A percentile compares a stretch with the other conserved stretches of the same genome.
phyloP scores from a whole-genome alignment of 1,284 basidiomycete genomes.

The Veloporphyrellus conicus region DNA sequence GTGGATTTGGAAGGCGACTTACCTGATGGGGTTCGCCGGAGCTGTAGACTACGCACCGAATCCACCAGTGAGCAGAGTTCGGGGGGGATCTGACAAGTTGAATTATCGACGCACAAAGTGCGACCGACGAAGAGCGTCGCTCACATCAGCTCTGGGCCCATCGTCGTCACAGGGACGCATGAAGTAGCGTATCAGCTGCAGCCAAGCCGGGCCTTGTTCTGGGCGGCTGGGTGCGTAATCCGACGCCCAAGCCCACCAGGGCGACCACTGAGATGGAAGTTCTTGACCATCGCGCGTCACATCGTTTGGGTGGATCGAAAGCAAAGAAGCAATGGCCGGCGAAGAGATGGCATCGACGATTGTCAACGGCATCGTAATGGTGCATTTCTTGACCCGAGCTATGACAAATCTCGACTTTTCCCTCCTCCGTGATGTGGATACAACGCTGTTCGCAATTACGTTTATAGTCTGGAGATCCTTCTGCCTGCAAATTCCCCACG shows the following conservation, averaged over 20 bases:
- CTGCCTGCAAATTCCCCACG: background rate
- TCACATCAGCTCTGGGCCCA: slow-evolving; percentile 13
- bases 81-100: slow-evolving; percentile 23
- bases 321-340: slow-evolving; percentile 19
- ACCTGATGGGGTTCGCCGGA: slow-evolving; percentile 24
- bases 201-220: slow-evolving; percentile 21
- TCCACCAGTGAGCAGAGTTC: slow-evolving; percentile 26
- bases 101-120: background rate
- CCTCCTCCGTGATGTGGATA: too few relatives aligned
- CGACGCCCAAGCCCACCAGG: slow-evolving; percentile 32
- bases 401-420: background rate
- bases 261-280: slow-evolving; percentile 20
- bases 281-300: slow-evolving; percentile 9
- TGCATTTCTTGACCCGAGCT: background rate
- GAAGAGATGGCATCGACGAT: slow-evolving; percentile 20
- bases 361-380: background rate
- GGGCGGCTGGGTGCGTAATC: slow-evolving; percentile 4
- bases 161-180: slow-evolving; percentile 15
- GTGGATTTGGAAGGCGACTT: background rate
- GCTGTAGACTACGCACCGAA: slow-evolving; percentile 25
- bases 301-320: slow-evolving; percentile 31
- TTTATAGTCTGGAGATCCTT: background rate
- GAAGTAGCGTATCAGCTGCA: slow-evolving; percentile 27
- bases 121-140: slow-evolving; percentile 2
- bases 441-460: background rate